Evolutionary conservation across 441 rosid species (phyloP).

Genomic region (Arabidopsis lyrata): DNA sequence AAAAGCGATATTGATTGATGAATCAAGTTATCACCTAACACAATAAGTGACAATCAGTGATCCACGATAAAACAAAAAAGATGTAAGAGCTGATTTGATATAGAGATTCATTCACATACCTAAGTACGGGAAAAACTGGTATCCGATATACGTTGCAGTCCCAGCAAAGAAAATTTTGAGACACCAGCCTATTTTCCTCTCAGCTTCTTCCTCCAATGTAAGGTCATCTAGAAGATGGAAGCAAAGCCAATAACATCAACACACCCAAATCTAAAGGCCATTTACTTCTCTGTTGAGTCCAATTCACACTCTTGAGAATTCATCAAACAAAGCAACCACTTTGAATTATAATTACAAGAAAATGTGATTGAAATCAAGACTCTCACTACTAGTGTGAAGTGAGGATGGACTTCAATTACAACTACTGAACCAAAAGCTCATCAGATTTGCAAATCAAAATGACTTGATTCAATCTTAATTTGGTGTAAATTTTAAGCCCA

Average conservation of each 20-base stretch:
- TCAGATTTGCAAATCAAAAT: background rate
- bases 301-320: background rate
- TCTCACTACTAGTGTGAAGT: constrained; percentile 9
- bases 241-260: constrained; percentile 1
- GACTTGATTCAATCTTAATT: background rate
- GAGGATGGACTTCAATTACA: constrained; percentile 1
- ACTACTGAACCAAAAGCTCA: constrained; percentile 20
- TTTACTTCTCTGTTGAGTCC: background rate
- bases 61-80: background rate
- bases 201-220: constrained; percentile 81
- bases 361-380: constrained; percentile 17
- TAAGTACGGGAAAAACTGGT: constrained; percentile 87
- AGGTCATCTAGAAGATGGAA: constrained; percentile 58
- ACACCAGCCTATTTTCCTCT: constrained; percentile 89
- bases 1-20: constrained; percentile 87
- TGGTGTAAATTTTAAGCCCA: background rate
- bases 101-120: constrained; percentile 55
- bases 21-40: constrained; percentile 83
- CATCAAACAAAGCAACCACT: constrained; percentile 28
- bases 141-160: constrained; percentile 73
- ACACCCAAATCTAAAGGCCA: constrained; percentile 18
- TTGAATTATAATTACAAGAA: constrained; percentile 6
- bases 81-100: background rate
- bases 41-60: constrained; percentile 22
- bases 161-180: constrained; percentile 84